Evolutionary conservation across 2,329 filamentous ascomycete species (phyloP), one percentile per base, ranked within the genome.

Genomic region (Pseudohalonectria lignicola): DNA sequence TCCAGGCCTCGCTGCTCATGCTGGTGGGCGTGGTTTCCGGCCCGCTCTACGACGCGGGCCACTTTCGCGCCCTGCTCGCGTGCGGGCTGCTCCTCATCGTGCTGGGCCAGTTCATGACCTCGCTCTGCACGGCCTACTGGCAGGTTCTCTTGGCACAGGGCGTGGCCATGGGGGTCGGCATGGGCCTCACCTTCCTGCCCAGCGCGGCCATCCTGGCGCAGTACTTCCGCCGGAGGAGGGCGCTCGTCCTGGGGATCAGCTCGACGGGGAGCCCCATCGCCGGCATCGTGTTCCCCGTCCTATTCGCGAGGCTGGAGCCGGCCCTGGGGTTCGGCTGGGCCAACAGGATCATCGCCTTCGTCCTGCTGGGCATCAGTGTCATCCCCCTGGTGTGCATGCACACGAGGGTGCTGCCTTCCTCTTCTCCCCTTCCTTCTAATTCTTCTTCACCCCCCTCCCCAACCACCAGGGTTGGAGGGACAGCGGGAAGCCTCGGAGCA

Each of bases 321-420:
- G 21, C 44, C n/a, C 47, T 61, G 36, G 53, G 61, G 36, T 61
- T 66, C 36, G 51, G 52, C 11, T 57, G 55, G 44, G 56, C 71
- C 4, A 61, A 69, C 45, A 56, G 58, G n/a, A 49, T 50, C 15
- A 61, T 78, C 39, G 73, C 73, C 21, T 79, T 78, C 51, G 48
- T 56, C 39, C 52, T 70, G 13, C 55, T 66, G 12, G 62, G 36
- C 1, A 50, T 63, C 17, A 52, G 59, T 29, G 39, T 51, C n/a
- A 40, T 68, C 5, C 59, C 62, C 1, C 34, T 63, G 5, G 44
- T 47, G 4, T 56, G 62, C 31, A 65, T 69, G 60, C 54, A 51
- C 39, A 52, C 52, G 3, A 54, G 61, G 19, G n/a, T 25, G 4
- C 10, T 36, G 18, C 18, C 38, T 4, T n/a, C n/a, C n/a, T n/a